Percentiles rank a stretch among this genome's conserved stretches.
phyloP scores from a whole-genome alignment of 192 early-diverging fungal genomes.

The Cetraspora pellucida region DNA sequence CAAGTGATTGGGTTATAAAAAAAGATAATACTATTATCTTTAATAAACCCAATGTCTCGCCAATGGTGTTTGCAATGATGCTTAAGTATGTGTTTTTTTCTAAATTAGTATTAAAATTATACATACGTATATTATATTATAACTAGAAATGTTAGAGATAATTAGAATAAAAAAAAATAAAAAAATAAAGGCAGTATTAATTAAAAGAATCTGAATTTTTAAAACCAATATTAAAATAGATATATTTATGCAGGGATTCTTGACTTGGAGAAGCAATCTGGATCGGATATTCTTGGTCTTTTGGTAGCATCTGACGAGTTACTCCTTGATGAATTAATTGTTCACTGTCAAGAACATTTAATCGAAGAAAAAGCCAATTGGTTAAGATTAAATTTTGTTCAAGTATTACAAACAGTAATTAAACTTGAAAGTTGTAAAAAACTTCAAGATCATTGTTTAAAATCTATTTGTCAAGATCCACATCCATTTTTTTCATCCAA shows the following conservation, averaged over 20 bases:
- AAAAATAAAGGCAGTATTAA: no score
- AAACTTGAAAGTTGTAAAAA: neutral
- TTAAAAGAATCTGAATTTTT: no score
- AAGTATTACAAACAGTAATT: conserved; percentile 1
- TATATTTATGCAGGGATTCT: conserved; percentile 23
- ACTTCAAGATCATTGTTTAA: conserved; percentile 3
- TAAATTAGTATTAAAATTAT: neutral
- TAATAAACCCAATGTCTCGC: conserved; percentile 28
- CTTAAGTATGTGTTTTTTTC: conserved; percentile 6
- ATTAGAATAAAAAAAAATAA: no score
- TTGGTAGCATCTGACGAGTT: conserved; percentile 21
- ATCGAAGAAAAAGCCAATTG: neutral
- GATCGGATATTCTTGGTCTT: conserved; percentile 6
- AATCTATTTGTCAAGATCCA: conserved; percentile 4
- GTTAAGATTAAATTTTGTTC: neutral
- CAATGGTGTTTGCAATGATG: conserved; percentile 22
- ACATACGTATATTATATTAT: neutral
- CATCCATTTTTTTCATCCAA: conserved; percentile 6
- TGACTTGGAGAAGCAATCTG: conserved; percentile 6
- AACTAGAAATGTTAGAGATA: neutral
- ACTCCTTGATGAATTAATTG: conserved; percentile 1
- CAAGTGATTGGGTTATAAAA: conserved; percentile 14
- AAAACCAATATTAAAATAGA: neutral
- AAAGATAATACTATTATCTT: conserved; percentile 9
- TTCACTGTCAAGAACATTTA: conserved; percentile 17